Evolutionary conservation across 495 filamentous ascomycete species (phyloP), one percentile per base, ranked within the genome.

Genomic region (Trichocladium antarcticum): DNA sequence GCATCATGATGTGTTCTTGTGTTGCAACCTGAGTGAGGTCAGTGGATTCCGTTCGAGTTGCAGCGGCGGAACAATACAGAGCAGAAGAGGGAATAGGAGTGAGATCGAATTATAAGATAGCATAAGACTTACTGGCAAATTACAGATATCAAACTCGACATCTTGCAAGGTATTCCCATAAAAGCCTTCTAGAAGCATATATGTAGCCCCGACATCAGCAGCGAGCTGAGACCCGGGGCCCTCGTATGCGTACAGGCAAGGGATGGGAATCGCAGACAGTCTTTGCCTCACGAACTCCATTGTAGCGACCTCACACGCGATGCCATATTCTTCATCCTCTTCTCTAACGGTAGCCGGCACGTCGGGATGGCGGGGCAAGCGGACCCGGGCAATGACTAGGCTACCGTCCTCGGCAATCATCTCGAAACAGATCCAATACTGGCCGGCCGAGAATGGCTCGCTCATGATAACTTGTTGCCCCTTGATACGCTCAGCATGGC

Each of bases 111-210:
- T 8, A 3, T 3, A 8, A 3, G 24, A 27, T 27, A 3, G 42
- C 29, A n/a, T 7, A 16, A 14, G 7, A 49, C 50, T 22, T 45
- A 65, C 62, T 10, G 57, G 53, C 39, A 63, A 47, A 31, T 57
- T 42, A 36, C 39, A 61, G 14, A 65, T 31, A 42, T 53, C 42
- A 12, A 32, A 38, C 14, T 54, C 43, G 12, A 57, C 43, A 34
- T 63, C 53, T 39, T 57, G 51, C 16, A 63, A 19, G 8, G 55
- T 54, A 42, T 57, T 61, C 6, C 62, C 61, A 40, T 61, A 56
- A 48, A 59, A 65, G 2, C 61, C 62, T 52, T 61, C 58, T 3
- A 65, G 45, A 15, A 65, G 57, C 61, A 65, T 65, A 46, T 63
- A 65, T 10, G 40, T 11, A 8, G 57, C 61, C 17, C 62, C 62